A percentile compares a stretch with the other conserved stretches of the same genome.
Evolutionary conservation across 768 basidiomycete species (phyloP).

Genomic region (Russula griseocarnosa): DNA sequence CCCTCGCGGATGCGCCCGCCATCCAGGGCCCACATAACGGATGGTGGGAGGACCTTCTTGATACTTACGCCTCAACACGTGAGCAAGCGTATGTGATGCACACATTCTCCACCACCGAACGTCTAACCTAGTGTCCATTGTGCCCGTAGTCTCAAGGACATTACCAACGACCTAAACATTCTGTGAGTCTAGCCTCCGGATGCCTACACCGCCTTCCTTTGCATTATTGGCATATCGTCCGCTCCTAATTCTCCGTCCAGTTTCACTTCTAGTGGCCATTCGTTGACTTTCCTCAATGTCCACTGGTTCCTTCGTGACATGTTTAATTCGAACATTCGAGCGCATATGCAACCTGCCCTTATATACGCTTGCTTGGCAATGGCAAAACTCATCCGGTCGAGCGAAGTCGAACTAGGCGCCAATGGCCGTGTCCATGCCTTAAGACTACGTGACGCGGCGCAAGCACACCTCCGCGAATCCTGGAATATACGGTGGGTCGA

Average conservation of each 20-base stretch:
- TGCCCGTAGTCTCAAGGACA: constrained; percentile 44
- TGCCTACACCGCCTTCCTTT: not conserved
- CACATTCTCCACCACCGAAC: not conserved
- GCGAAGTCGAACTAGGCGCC: constrained; percentile 54
- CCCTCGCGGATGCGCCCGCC: constrained; percentile 31
- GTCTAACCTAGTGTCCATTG: constrained; percentile 2
- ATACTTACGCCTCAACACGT: constrained; percentile 40
- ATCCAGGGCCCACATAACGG: constrained; percentile 37
- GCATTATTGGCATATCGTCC: not conserved
- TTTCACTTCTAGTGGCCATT: constrained; percentile 58
- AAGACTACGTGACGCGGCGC: constrained; percentile 54
- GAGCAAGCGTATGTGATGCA: constrained; percentile 42
- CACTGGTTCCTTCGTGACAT: constrained; percentile 51
- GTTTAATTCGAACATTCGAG: constrained; percentile 48
- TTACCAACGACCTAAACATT: constrained; percentile 47
- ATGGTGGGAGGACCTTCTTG: constrained; percentile 51
- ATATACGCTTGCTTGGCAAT: constrained; percentile 66
- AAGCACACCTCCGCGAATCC: constrained; percentile 49
- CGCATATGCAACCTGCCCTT: constrained; percentile 64
- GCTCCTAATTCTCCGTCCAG: constrained; percentile 37
- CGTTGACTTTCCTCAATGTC: constrained; percentile 66
- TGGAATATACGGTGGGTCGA: constrained; percentile 53
- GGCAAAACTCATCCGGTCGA: constrained; percentile 68
- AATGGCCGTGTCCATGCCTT: constrained; percentile 56
- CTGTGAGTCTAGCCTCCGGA: constrained; percentile 42